These are phyloP conservation scores for Torulaspora delbrueckii DNA, from an alignment of 805 yeast genomes.

Conservation along the genomic window DNA sequence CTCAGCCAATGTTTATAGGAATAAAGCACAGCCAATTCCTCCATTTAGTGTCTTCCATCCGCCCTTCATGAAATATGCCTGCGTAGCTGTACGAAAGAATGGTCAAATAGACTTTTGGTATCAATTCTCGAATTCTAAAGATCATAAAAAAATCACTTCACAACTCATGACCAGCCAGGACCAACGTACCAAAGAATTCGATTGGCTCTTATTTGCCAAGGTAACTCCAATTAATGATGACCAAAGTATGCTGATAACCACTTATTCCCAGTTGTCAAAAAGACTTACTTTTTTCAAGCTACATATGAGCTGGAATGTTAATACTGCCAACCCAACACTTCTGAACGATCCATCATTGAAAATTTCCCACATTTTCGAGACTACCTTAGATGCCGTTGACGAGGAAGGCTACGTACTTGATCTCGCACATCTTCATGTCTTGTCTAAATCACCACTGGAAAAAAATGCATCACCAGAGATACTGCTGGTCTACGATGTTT, in stretches of 20 bases:
- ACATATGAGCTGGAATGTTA: constrained; percentile 32
- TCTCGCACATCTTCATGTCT: constrained; percentile 23
- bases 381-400: constrained; percentile 22
- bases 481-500: constrained; percentile 23
- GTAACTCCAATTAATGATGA: constrained; percentile 34
- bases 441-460: constrained; percentile 29
- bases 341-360: constrained; percentile 32
- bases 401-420: constrained; percentile 22
- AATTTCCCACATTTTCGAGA: constrained; percentile 25
- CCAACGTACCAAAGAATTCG: constrained; percentile 26
- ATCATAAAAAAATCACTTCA: constrained; percentile 33
- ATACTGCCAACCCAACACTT: constrained; percentile 21
- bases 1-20: constrained; percentile 26
- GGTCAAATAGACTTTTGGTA: constrained; percentile 38
- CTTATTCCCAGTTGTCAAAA: constrained; percentile 27
- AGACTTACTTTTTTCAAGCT: constrained; percentile 30
- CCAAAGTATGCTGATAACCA: constrained; percentile 30
- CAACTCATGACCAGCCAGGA: constrained; percentile 26
- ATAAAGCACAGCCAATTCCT: constrained; percentile 33
- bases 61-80: constrained; percentile 37
- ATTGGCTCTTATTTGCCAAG: constrained; percentile 33
- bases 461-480: constrained; percentile 30
- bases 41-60: constrained; percentile 37
- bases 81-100: constrained; percentile 33
- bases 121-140: constrained; percentile 37